Conservation (phyloP, 1,284 basidiomycete genomes). For the Apiotrichum domesticum region DNA sequence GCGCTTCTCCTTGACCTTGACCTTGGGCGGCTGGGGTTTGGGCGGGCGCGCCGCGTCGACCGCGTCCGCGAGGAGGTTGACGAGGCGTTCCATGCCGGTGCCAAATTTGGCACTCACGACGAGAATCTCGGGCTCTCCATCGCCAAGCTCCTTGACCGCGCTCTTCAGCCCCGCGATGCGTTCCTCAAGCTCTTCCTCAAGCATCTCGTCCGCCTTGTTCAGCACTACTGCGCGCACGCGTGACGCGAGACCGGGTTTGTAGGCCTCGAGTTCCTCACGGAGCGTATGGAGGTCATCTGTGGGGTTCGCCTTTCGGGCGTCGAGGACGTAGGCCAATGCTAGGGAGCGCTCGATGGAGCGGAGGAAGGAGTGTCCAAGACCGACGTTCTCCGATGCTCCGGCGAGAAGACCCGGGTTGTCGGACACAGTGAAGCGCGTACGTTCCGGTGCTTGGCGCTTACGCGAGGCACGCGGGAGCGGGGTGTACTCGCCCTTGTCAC, state of each 20-base stretch:
- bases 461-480: conserved; percentile 16
- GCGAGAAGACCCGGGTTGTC: conserved; percentile 93
- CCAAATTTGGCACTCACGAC: conserved; percentile 74
- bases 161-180: conserved; percentile 47
- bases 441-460: conserved; percentile 48
- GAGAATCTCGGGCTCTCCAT: conserved; percentile 56
- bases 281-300: conserved; percentile 70
- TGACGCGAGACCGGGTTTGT: conserved; percentile 68
- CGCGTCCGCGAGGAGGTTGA: conserved; percentile 59
- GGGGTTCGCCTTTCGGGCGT: conserved; percentile 64
- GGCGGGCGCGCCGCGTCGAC: conserved; percentile 54
- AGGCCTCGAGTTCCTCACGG: conserved; percentile 74
- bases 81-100: conserved; percentile 64
- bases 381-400: conserved; percentile 77
- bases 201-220: conserved; percentile 87
- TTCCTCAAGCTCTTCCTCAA: conserved; percentile 35
- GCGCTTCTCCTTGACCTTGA: not conserved
- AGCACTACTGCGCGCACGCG: conserved; percentile 77
- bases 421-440: conserved; percentile 85
- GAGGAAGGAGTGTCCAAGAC: conserved; percentile 89
- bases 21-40: not conserved
- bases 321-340: conserved; percentile 86
- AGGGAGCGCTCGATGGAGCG: conserved; percentile 87
- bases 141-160: conserved; percentile 24
- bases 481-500: conserved; percentile 27